Base-by-base conservation (phyloP, 208 protist species). In the Acanthamoeba divionensis region DNA sequence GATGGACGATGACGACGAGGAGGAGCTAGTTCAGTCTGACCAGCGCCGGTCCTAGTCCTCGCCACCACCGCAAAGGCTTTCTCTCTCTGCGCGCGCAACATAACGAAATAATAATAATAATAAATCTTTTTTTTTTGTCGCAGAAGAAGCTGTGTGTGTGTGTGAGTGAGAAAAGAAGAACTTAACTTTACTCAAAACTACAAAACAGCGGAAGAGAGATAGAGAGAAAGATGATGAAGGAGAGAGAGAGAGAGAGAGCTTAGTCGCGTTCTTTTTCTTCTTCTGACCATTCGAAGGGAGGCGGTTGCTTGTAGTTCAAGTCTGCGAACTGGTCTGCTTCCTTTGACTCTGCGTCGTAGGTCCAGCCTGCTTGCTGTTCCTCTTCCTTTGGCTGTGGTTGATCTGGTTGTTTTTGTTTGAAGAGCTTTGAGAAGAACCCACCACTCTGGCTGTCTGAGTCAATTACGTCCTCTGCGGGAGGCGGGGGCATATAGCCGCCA, bases 391-490 rank as follows among this genome's bases (percentile, higher is more conserved):
- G 45, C 24, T 41, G 38, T 12, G 15, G 4, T n/a, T 24, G 67
- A 38, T 79, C 31, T 15, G 67, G n/a, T 48, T 83, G 52, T 21
- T 83, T 33, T 36, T 83, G 21, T 47, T 41, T 18, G 45, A 36
- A 8, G 24, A 82, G 36, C 48, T 50, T n/a, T 12, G 71, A 82
- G 73, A 83, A 83, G 73, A 83, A 63, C 15, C 73, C 48, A 18
- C 31, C 48, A 24, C 65, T 83, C 50, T 83, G 52, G 18, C 65
- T 15, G 33, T 65, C 73, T 0, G n/a, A n/a, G n/a, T 83, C 73
- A 36, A 83, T 47, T 36, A 83, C 73, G 24, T 83, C 73, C 73
- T 83, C 73, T 21, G 44, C 13, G 44, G 73, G 48, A 21, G 73
- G 73, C 65, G 73, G 73, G 18, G 73, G 73, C 48, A 57, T 54